Evolutionary conservation across 2,329 filamentous ascomycete genomes (phyloP).

Genomic region (Dryadomyces quercus-mongolicae): DNA sequence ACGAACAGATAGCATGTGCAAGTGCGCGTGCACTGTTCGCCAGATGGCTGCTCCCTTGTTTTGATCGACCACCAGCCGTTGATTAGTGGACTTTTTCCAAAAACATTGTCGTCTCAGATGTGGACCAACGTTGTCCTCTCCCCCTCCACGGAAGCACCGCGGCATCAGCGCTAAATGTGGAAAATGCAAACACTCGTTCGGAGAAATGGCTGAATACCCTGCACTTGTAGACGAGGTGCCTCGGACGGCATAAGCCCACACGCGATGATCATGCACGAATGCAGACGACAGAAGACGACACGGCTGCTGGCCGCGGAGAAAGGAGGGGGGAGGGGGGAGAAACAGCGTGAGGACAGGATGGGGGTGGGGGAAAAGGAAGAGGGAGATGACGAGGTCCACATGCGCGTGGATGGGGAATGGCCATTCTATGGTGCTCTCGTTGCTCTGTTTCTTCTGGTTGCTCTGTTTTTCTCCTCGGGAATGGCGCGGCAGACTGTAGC

Average conservation of each 20-base stretch:
- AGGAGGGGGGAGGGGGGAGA: too few relatives aligned
- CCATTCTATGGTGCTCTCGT: too few relatives aligned
- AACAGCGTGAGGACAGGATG: too few relatives aligned
- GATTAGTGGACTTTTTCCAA: neutral
- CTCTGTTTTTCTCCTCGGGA: neutral
- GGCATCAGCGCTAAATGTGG: neutral
- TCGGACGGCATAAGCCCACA: neutral
- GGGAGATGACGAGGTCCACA: neutral
- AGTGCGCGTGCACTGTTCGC: neutral
- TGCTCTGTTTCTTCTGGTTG: too few relatives aligned
- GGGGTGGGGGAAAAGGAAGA: neutral
- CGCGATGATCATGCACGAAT: neutral
- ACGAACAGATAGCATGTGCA: too few relatives aligned
- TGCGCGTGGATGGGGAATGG: neutral
- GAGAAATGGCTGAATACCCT: neutral
- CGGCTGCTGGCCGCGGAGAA: too few relatives aligned
- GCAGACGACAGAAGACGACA: neutral
- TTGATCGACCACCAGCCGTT: neutral
- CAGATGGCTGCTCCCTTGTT: neutral
- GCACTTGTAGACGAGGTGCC: too few relatives aligned
- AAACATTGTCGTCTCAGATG: neutral
- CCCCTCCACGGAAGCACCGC: neutral
- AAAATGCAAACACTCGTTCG: neutral
- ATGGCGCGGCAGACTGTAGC: neutral
- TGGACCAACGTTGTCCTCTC: neutral